phyloP scores from a whole-genome alignment of 1,284 basidiomycete species.

The Blastosporella zonata region DNA sequence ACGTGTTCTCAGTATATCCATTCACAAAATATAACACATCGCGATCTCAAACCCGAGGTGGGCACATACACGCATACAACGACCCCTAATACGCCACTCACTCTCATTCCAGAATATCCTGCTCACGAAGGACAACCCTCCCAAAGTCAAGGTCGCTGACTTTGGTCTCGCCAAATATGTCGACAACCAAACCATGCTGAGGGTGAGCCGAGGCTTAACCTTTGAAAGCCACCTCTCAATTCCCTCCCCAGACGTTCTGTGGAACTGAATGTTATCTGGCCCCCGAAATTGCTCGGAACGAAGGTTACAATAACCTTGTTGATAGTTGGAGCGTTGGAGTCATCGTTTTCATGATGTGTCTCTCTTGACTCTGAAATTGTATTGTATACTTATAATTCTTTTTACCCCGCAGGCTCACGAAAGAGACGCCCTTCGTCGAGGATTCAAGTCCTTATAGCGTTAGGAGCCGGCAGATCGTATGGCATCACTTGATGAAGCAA shows the following conservation, averaged over 20 bases:
- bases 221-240: conserved; percentile 3
- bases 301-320: conserved; percentile 80
- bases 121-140: conserved; percentile 61
- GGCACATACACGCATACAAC: conserved; percentile 9
- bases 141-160: conserved; percentile 82
- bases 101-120: conserved; percentile 59
- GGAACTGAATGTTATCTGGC: conserved; percentile 83
- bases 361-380: conserved; percentile 7
- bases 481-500: conserved; percentile 41
- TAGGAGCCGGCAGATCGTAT: conserved; percentile 56
- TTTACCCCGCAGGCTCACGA: conserved; percentile 54
- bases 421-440: conserved; percentile 67
- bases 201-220: conserved; percentile 36
- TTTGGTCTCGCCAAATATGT: conserved; percentile 91
- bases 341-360: conserved; percentile 85
- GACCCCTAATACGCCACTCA: not conserved
- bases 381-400: not conserved
- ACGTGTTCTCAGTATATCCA: conserved; percentile 63
- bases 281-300: conserved; percentile 77
- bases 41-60: conserved; percentile 90
- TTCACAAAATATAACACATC: conserved; percentile 73
- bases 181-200: conserved; percentile 68
- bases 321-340: conserved; percentile 95
- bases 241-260: conserved; percentile 68
- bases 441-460: conserved; percentile 54